phyloP scores from a whole-genome alignment of 2,329 filamentous ascomycete genomes.

The Penicillium oxalicum region DNA sequence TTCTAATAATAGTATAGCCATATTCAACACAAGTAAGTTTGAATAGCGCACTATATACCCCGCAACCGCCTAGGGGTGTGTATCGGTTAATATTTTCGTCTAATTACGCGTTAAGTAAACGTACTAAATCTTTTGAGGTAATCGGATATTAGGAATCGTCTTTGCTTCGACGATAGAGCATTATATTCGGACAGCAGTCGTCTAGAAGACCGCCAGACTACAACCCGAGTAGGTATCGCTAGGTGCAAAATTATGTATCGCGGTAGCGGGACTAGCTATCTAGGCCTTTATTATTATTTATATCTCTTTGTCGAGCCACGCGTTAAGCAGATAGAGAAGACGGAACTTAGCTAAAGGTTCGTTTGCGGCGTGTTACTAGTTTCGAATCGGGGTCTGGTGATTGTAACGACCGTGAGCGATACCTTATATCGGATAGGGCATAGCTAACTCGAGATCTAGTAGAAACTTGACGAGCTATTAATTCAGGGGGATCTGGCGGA shows the following conservation, averaged over 20 bases:
- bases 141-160: slow-evolving; percentile 15
- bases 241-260: slow-evolving; percentile 23
- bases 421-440: not conserved
- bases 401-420: not conserved
- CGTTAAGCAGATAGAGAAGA: not conserved
- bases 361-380: not conserved
- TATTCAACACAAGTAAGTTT: slow-evolving; percentile 23
- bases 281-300: not conserved
- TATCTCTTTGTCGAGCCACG: not conserved
- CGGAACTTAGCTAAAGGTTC: not conserved
- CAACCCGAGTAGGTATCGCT: slow-evolving; percentile 24
- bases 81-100: slow-evolving; percentile 24
- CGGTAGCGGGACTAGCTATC: slow-evolving; percentile 9
- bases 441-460: not conserved
- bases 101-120: slow-evolving; percentile 20
- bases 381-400: not conserved
- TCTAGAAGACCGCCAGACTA: slow-evolving; percentile 17
- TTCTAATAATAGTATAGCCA: slow-evolving; percentile 26
- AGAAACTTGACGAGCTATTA: not conserved
- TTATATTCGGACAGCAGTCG: slow-evolving; percentile 22
- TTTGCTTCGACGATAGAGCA: slow-evolving; percentile 7
- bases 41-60: slow-evolving; percentile 24
- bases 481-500: slow-evolving; percentile 4
- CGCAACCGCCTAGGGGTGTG: slow-evolving; percentile 19
- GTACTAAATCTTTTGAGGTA: slow-evolving; percentile 12